phyloP scores from a whole-genome alignment of 2,329 filamentous ascomycete genomes.

The Pyrenochaeta sp. region DNA sequence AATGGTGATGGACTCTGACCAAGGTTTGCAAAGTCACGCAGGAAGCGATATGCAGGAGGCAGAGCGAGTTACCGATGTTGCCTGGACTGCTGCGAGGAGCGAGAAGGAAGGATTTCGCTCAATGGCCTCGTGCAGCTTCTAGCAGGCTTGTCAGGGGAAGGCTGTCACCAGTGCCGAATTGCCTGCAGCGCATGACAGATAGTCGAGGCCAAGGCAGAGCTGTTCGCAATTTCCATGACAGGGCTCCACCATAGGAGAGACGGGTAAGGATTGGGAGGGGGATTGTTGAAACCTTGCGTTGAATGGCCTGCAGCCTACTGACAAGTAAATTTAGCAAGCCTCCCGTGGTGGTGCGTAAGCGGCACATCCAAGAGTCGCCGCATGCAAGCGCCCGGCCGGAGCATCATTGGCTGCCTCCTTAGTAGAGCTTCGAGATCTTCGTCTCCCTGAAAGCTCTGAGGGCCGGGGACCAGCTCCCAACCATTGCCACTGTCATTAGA shows the following conservation, averaged over 20 bases:
- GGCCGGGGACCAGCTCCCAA: slow-evolving; percentile 7
- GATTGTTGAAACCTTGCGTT: slow-evolving; percentile 13
- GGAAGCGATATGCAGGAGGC: too few relatives aligned
- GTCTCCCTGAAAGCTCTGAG: slow-evolving; percentile 13
- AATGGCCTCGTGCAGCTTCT: background rate
- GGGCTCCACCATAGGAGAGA: slow-evolving; percentile 19
- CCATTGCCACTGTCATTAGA: slow-evolving; percentile 7
- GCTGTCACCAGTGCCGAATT: background rate
- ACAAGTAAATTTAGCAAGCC: slow-evolving; percentile 36
- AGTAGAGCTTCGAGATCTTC: slow-evolving; percentile 27
- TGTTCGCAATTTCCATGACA: slow-evolving; percentile 4
- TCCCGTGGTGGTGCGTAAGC: slow-evolving; percentile 31
- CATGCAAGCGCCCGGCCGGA: slow-evolving; percentile 30
- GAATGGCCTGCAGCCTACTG: slow-evolving; percentile 5
- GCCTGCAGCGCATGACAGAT: slow-evolving; percentile 6
- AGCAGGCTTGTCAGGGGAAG: slow-evolving; percentile 10
- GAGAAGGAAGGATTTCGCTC: too few relatives aligned
- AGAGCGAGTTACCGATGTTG: too few relatives aligned
- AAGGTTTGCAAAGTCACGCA: too few relatives aligned
- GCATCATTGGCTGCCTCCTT: slow-evolving; percentile 23
- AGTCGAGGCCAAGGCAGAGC: slow-evolving; percentile 5
- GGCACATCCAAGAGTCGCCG: slow-evolving; percentile 24
- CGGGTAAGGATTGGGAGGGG: slow-evolving; percentile 4
- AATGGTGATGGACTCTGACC: too few relatives aligned
- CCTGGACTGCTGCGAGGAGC: too few relatives aligned